Conservation (phyloP, 176 grass and related monocot genomes). For the Triticum urartu region DNA sequence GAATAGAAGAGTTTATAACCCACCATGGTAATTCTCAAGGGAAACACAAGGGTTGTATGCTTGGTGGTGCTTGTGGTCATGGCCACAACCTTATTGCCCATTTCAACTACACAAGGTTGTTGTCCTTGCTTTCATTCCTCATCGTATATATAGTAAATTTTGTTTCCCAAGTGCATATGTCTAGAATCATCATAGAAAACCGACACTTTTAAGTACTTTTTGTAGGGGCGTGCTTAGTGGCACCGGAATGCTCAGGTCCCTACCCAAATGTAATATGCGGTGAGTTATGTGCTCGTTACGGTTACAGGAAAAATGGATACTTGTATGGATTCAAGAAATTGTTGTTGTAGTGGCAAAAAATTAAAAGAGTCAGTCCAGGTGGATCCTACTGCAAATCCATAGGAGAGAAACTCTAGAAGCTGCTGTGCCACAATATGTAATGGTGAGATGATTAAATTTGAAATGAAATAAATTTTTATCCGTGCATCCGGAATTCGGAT, state of each 20-base stretch:
- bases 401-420: neutral
- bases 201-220: neutral
- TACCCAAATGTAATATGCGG: neutral
- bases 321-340: neutral
- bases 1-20: neutral
- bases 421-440: neutral
- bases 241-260: neutral
- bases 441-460: neutral
- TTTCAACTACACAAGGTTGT: neutral
- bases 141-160: neutral
- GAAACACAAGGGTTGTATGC: neutral
- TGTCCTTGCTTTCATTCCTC: neutral
- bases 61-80: neutral
- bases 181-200: neutral
- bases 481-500: neutral
- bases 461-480: neutral
- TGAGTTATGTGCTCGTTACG: neutral
- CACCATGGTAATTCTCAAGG: neutral
- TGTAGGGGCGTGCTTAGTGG: neutral
- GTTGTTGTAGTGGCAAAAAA: neutral
- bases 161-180: neutral
- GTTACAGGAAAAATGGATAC: neutral
- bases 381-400: neutral
- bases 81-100: neutral
- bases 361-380: neutral